Base-by-base conservation (phyloP, 2,329 filamentous ascomycete genomes). In the Penicillium sp. region DNA sequence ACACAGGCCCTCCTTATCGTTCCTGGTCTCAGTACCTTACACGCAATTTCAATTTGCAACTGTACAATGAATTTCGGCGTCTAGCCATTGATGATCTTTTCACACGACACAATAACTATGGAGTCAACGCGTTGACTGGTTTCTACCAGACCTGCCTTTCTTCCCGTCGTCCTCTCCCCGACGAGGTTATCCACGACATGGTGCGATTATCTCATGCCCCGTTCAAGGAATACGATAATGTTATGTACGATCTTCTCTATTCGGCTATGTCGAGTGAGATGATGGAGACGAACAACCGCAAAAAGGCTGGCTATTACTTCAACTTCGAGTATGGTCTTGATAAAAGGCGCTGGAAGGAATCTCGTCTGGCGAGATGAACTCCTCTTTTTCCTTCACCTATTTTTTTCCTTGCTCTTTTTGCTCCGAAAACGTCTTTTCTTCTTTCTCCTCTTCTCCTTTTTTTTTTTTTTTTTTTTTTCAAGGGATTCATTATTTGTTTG, bases 11-110 rank as follows among this genome's bases (percentile, higher is more conserved):
- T 52, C 79, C 89, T 27, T 90, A 90, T 74, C 80, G 84, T 57
- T 89, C 89, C 74, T 91, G 87, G 86, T 83, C 84, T 18, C 82
- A 87, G 68, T 89, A 88, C 66, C 78, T 91, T 57, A 80, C 84
- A 56, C 79, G 83, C 63, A 86, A 88, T 72, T 90, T 91, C 79
- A 88, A 91, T 69, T 77, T 79, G 52, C 77, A 76, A 66, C 88
- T 92, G 83, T 91, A 91, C 74, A 76, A 82, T 66, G 87, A 91
- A 69, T 90, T 91, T 74, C 82, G 83, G 57, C 75, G 76, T 63
- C 78, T 81, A 67, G 87, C 88, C 49, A 73, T 86, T 55, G 82
- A 86, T 65, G 88, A 91, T 71, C 76, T 79, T 49, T 69, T 72
- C 51, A 69, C 78, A 56, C 76, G 76, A 63, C 72, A 74, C 63